Percentiles rank a stretch among this genome's conserved stretches.
These are phyloP conservation scores for Zygoascus hellenicus DNA, from an alignment of 1,139 yeast genomes.

Conservation along the genomic window DNA sequence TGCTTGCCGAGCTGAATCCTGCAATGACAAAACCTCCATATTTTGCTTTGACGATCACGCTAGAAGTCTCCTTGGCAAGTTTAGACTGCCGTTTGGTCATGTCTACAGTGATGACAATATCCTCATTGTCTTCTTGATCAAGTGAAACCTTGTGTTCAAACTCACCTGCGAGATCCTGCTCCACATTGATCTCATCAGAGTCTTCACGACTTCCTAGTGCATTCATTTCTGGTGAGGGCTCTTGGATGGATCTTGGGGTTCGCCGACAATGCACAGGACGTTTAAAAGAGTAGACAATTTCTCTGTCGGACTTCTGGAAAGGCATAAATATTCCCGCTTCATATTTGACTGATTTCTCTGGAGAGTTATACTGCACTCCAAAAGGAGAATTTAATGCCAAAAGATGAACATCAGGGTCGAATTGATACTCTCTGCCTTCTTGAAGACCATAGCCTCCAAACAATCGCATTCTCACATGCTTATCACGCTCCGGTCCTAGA, in stretches of 20 bases:
- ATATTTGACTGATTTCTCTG: slow-evolving; percentile 18
- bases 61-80: background rate
- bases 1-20: slow-evolving; percentile 39
- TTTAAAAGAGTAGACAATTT: slow-evolving; percentile 12
- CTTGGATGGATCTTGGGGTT: background rate
- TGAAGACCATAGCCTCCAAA: slow-evolving; percentile 45
- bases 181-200: background rate
- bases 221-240: too few relatives aligned
- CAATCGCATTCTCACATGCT: slow-evolving; percentile 39
- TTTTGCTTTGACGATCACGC: slow-evolving; percentile 31
- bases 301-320: slow-evolving; percentile 17
- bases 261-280: background rate
- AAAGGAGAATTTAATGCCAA: slow-evolving; percentile 49
- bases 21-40: slow-evolving; percentile 57
- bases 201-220: background rate
- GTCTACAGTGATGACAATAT: slow-evolving; percentile 6
- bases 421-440: slow-evolving; percentile 28
- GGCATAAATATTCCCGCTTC: slow-evolving; percentile 29
- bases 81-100: background rate
- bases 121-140: background rate
- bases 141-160: background rate
- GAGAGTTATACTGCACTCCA: slow-evolving; percentile 44
- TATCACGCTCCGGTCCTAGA: slow-evolving; percentile 2
- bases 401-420: slow-evolving; percentile 44
- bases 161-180: slow-evolving; percentile 1